Evolutionary conservation across 2,329 filamentous ascomycete genomes (phyloP), one percentile per base, ranked within the genome.

Genomic region (Colletotrichum siamense): DNA sequence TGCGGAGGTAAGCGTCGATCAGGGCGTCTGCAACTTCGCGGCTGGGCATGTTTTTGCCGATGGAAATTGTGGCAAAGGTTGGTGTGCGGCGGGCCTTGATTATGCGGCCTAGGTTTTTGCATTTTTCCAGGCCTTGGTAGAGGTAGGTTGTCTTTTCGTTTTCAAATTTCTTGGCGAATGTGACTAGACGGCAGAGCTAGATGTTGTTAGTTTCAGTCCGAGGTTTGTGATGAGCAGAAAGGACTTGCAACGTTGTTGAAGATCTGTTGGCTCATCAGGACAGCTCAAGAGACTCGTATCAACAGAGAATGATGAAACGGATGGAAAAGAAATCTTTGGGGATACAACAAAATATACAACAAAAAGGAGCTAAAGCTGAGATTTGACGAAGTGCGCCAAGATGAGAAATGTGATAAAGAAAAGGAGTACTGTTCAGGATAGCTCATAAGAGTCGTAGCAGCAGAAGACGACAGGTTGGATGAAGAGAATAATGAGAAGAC

Each of bases 1-100:
- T 89, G 64, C 89, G 84, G 22, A 94, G 82, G 82, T 92, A 92
- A 34, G 84, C 82, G 10, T 88, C 84, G 18, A 92, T 83, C 2
- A 92, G 85, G 68, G 86, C 81, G 74, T 92, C 90, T 0, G 89
- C 87, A 1, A 91, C 76, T 0, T 82, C 81, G 13, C 83, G 82
- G 1, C 81, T 55, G 0, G 88, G 87, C 9, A 88, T 83, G 6
- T 83, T 81, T 49, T 82, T 80, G 16, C 88, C 87, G 4, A 87
- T 80, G 16, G 85, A 83, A 26, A 82, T 68, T 4, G 84, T 82
- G 36, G 28, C 24, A 30, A 88, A 72, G 16, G 82, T 80, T 12
- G 84, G 84, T 2, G 80, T 76, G 3, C 87, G 85, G 30, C 84
- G 81, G 7, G 82, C 81, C 77, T 89, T 89, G 78, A 89, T 85